Percentiles rank a stretch among this genome's conserved stretches.
phyloP scores from a whole-genome alignment of 2,329 filamentous ascomycete species.

The Botrytis fabae region DNA sequence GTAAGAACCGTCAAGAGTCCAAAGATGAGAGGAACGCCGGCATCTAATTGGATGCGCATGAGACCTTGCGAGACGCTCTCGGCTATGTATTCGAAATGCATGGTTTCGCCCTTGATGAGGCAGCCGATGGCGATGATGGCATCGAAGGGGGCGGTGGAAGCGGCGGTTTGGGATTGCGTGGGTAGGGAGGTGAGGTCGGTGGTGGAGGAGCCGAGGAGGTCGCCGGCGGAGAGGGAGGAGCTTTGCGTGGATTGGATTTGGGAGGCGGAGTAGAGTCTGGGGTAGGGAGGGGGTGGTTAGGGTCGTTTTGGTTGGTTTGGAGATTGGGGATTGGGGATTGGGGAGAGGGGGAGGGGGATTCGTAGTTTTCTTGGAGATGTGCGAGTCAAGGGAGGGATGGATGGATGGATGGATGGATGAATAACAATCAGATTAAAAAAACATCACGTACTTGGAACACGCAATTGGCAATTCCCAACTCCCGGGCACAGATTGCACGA shows the following conservation, averaged over 20 bases:
- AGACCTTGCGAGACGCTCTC: slow-evolving; percentile 88
- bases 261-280: slow-evolving; percentile 78
- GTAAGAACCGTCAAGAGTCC: slow-evolving; percentile 85
- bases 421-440: background rate
- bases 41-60: slow-evolving; percentile 92
- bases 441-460: slow-evolving; percentile 50
- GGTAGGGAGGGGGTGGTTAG: background rate
- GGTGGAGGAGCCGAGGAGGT: slow-evolving; percentile 69
- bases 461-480: slow-evolving; percentile 94
- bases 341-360: background rate
- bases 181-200: slow-evolving; percentile 62
- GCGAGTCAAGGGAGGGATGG: slow-evolving; percentile 42
- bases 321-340: background rate
- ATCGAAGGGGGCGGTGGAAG: slow-evolving; percentile 71
- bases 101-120: slow-evolving; percentile 96
- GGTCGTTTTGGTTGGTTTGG: background rate
- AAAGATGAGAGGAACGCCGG: slow-evolving; percentile 85
- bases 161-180: slow-evolving; percentile 42
- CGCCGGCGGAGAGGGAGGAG: slow-evolving; percentile 64
- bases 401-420: slow-evolving; percentile 6
- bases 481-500: slow-evolving; percentile 85
- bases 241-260: slow-evolving; percentile 74
- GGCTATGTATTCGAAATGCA: slow-evolving; percentile 99
- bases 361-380: background rate
- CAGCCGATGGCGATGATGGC: slow-evolving; percentile 94